Conservation (phyloP, 2,329 filamentous ascomycete species). For the Scortechinia acanthostroma region DNA sequence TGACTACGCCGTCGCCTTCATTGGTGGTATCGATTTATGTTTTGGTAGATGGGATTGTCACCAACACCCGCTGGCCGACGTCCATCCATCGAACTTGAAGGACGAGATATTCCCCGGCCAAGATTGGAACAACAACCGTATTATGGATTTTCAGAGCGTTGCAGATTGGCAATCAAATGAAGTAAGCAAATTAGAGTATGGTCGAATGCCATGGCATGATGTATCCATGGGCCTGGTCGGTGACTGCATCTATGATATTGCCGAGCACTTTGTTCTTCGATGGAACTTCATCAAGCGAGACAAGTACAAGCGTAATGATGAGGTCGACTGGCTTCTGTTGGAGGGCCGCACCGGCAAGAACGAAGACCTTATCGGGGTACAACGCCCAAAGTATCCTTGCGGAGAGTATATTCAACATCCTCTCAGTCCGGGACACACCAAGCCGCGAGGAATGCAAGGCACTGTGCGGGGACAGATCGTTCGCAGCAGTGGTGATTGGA, state of each 20-base stretch:
- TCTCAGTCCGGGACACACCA: conserved; percentile 58
- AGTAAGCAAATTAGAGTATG: conserved; percentile 81
- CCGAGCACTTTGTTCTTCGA: conserved; percentile 85
- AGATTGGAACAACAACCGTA: conserved; percentile 95
- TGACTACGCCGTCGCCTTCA: conserved; percentile 84
- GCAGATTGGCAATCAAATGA: conserved; percentile 90
- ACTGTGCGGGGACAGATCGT: conserved; percentile 77
- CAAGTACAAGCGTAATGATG: conserved; percentile 85
- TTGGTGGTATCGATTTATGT: conserved; percentile 88
- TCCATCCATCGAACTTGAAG: conserved; percentile 74
- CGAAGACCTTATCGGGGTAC: conserved; percentile 81
- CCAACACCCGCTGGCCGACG: conserved; percentile 79
- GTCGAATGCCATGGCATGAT: conserved; percentile 98
- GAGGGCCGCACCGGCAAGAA: conserved; percentile 70
- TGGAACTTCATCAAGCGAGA: conserved; percentile 98
- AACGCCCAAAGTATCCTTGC: conserved; percentile 80
- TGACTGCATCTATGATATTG: conserved; percentile 85
- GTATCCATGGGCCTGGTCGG: conserved; percentile 87
- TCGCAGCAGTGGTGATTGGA: conserved; percentile 90
- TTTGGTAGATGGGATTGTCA: conserved; percentile 90
- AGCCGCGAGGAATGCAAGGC: conserved; percentile 58
- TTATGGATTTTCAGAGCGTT: conserved; percentile 91
- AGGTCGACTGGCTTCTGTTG: conserved; percentile 79
- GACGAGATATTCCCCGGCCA: conserved; percentile 90
- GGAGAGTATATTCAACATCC: conserved; percentile 84